These are phyloP conservation scores for Acer yangbiense DNA, from an alignment of 345 rosid species.

Conservation along the genomic window DNA sequence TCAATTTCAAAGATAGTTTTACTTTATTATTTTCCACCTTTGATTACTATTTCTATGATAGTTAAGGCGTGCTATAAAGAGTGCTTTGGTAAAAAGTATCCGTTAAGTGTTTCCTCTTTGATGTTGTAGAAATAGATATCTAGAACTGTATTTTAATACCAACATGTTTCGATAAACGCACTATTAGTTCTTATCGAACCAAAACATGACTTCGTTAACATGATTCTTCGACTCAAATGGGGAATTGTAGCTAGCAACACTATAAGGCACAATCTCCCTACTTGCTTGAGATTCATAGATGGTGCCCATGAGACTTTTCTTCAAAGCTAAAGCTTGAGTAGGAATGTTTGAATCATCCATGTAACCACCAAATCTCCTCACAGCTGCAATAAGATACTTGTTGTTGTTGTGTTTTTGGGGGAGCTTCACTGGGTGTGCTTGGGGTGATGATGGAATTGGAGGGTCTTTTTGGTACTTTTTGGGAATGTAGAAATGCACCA, in stretches of 20 bases:
- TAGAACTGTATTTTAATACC: too few relatives aligned
- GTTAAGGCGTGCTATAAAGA: too few relatives aligned
- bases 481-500: constrained; percentile 31
- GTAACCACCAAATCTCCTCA: constrained; percentile 33
- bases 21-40: background rate
- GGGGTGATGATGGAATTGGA: constrained; percentile 10
- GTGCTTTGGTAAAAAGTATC: too few relatives aligned
- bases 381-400: constrained; percentile 6
- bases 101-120: too few relatives aligned
- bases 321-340: too few relatives aligned
- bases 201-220: constrained; percentile 28
- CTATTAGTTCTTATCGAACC: constrained; percentile 8
- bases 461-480: constrained; percentile 8
- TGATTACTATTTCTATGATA: background rate
- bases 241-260: constrained; percentile 34
- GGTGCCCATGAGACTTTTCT: constrained; percentile 19
- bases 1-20: background rate
- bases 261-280: background rate
- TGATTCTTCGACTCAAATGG: constrained; percentile 25
- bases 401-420: too few relatives aligned
- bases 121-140: too few relatives aligned
- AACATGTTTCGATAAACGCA: too few relatives aligned
- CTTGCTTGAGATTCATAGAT: background rate
- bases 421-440: too few relatives aligned
- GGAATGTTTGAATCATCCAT: constrained; percentile 15